Base-by-base conservation (phyloP, 257 asterid species). In the Lithospermum erythrorhizon region DNA sequence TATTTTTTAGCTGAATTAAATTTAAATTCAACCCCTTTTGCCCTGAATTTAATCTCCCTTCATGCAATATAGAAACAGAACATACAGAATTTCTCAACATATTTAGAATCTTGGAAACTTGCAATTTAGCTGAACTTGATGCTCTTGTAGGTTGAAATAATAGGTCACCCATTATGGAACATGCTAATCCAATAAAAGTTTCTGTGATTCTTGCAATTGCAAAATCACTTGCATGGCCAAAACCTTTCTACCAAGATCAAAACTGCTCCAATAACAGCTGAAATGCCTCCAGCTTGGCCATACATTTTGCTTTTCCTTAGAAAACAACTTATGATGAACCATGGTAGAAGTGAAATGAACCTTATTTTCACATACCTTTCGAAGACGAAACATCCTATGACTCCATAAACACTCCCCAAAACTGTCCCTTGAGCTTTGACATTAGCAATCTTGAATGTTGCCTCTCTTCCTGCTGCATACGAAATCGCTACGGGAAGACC, bases 351-450 rank as follows among this genome's bases (percentile, higher is more conserved):
- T 23, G 96, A 83, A 6, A 90, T 32, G 70, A 90, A 81, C 75
- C 95, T 80, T 32, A 83, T 37, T 17, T 74, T 72, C 0, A 75
- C 85, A 30, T 75, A 87, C 47, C 66, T 72, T 57, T 80, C 85
- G 57, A 90, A 87, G 21, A 87, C 64, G 37, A 82, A 87, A 63
- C 96, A 87, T 6, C 95, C 87, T 45, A 90, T 48, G 7, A 87
- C 87, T 27, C 97, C 97, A 59, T 87, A 90, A 6, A 87, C 87
- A 0, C 94, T 70, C 41, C 97, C 97, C 6, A 90, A 70, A 6
- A 87, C 97, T 0, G 97, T 87, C 35, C 97, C 97, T 18, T 90
- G 97, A 21, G 95, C 95, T 35, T 87, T 87, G 6, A 81, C 27
- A 24, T 90, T 90, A 0, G 96, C 87, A 10, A 84, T 78, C 68